These are phyloP conservation scores for Sporormia fimetaria DNA, from an alignment of 495 filamentous ascomycete species.

Conservation along the genomic window DNA sequence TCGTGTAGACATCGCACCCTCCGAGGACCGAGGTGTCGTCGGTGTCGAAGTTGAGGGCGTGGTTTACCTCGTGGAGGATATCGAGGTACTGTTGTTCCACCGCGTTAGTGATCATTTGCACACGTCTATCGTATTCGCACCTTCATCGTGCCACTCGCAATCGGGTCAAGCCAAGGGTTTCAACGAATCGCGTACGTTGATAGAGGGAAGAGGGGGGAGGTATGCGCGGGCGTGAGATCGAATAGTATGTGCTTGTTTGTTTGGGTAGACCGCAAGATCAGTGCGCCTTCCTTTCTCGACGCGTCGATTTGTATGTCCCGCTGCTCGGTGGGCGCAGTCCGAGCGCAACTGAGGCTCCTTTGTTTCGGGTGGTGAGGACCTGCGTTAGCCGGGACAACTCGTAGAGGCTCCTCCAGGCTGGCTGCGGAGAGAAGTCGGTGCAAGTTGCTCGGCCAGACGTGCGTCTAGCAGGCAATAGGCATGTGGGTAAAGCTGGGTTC, in stretches of 20 bases:
- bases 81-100: slow-evolving; percentile 61
- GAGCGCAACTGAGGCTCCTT: slow-evolving; percentile 8
- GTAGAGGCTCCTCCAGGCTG: slow-evolving; percentile 31
- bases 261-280: no score
- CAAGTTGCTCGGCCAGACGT: slow-evolving; percentile 34
- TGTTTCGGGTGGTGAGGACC: slow-evolving; percentile 13
- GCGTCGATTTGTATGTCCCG: not conserved
- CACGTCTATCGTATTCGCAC: slow-evolving; percentile 23
- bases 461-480: slow-evolving; percentile 35
- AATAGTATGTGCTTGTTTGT: no score
- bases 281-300: not conserved
- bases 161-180: not conserved
- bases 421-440: slow-evolving; percentile 29
- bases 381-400: slow-evolving; percentile 24
- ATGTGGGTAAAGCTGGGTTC: slow-evolving; percentile 10
- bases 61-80: slow-evolving; percentile 80
- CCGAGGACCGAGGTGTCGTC: slow-evolving; percentile 80
- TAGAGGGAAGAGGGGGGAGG: no score
- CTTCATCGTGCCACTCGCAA: slow-evolving; percentile 25
- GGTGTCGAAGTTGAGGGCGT: slow-evolving; percentile 87
- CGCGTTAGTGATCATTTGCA: slow-evolving; percentile 2
- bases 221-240: no score
- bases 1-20: slow-evolving; percentile 91
- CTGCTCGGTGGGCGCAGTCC: slow-evolving; percentile 5
- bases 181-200: not conserved